phyloP scores from a whole-genome alignment of 306 rosid genomes.

The Herpetospermum pedunculosum region DNA sequence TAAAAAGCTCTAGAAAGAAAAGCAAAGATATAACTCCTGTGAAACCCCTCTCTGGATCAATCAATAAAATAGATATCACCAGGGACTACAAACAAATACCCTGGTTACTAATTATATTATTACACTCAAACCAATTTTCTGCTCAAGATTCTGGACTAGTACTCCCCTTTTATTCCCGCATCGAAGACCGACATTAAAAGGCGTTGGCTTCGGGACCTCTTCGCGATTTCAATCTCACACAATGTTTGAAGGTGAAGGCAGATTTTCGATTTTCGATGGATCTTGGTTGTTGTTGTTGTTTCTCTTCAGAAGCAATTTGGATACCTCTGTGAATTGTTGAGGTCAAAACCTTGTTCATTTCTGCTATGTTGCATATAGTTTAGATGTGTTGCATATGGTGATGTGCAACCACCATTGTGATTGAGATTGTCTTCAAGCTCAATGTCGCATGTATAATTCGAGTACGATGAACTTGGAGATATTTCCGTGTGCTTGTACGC shows the following conservation, averaged over 20 bases:
- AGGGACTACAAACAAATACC: conserved; percentile 7
- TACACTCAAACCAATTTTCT: conserved; percentile 8
- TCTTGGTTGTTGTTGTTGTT: conserved; percentile 13
- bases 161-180: conserved; percentile 18
- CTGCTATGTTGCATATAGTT: conserved; percentile 34
- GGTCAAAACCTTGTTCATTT: conserved; percentile 46
- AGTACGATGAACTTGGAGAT: conserved; percentile 60
- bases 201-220: conserved; percentile 54
- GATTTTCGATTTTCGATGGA: conserved; percentile 1
- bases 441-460: conserved; percentile 41
- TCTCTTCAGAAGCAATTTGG: conserved; percentile 34
- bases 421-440: conserved; percentile 31
- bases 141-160: conserved; percentile 7
- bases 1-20: background rate
- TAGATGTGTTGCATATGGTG: conserved; percentile 37
- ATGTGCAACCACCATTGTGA: conserved; percentile 28
- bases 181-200: conserved; percentile 84
- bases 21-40: background rate
- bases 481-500: conserved; percentile 37
- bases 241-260: background rate
- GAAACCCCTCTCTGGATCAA: conserved; percentile 29
- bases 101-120: conserved; percentile 1
- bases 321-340: conserved; percentile 22
- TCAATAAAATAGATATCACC: conserved; percentile 51
- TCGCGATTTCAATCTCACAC: conserved; percentile 21